phyloP scores from a whole-genome alignment of 1,284 basidiomycete species.

The Naganishia cerealis region DNA sequence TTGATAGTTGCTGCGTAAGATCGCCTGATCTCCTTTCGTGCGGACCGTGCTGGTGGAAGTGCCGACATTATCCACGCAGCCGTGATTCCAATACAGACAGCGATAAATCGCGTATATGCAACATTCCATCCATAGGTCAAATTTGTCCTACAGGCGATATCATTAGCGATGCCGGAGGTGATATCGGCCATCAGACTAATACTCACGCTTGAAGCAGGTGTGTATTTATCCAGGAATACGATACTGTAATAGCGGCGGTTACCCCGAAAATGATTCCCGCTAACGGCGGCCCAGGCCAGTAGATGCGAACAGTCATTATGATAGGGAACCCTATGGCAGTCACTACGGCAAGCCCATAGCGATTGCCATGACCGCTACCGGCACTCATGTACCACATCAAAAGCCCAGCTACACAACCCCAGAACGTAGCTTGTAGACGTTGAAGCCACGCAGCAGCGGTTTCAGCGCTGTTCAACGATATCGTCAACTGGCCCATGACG shows the following conservation, averaged over 20 bases:
- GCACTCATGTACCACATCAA: constrained; percentile 62
- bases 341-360: constrained; percentile 70
- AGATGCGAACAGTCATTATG: constrained; percentile 62
- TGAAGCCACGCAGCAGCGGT: constrained; percentile 69
- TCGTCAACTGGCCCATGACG: constrained; percentile 69
- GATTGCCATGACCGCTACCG: constrained; percentile 23
- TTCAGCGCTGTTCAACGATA: constrained; percentile 71
- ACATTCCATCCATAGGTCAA: constrained; percentile 55
- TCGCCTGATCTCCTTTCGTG: constrained; percentile 51
- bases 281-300: constrained; percentile 73
- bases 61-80: constrained; percentile 43
- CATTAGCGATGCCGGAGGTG: background rate
- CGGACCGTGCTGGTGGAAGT: constrained; percentile 54
- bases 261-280: constrained; percentile 72
- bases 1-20: constrained; percentile 53
- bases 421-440: constrained; percentile 67
- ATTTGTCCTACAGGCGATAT: constrained; percentile 35
- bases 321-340: constrained; percentile 69
- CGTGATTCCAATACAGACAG: constrained; percentile 44
- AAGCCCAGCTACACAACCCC: constrained; percentile 68
- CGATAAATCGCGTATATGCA: constrained; percentile 52
- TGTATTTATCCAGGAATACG: constrained; percentile 60
- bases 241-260: constrained; percentile 68
- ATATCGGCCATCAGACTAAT: background rate
- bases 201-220: constrained; percentile 43